Base-by-base conservation (phyloP, 2,329 filamentous ascomycete species). In the Penicillium sp. region DNA sequence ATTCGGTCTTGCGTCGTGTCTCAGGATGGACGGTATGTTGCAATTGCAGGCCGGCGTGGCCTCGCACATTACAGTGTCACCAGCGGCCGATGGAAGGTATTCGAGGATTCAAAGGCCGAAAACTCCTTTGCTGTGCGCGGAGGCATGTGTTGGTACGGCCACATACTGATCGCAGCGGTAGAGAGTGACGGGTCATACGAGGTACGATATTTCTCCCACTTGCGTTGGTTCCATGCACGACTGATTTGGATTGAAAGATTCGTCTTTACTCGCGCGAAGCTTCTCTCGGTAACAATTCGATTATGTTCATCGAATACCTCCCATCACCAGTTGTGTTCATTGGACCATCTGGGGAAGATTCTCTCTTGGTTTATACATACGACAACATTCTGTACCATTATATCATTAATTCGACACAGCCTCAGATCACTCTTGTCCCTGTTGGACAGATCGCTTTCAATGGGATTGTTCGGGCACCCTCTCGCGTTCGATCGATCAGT, bases 361-460 rank as follows among this genome's bases (percentile, higher is more conserved):
- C 94, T 0, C 81, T 99, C 29, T 83, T 99, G 33, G 93, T 97
- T 11, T 99, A 99, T 73, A 99, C 94, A 0, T 92, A 96, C 72
- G 93, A 97, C 71, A 99, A 99, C 72, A 83, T 95, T 11, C 82
- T 99, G 16, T 94, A 97, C 70, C 94, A 99, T 72, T 99, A 92
- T 72, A 87, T 99, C 59, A 93, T 99, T 62, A 84, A 81, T 60
- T 87, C 90, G 0, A 83, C 86, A 0, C 82, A 85, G 23, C 81
- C 84, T n/a, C 87, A 87, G 23, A 84, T 96, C 34, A 87, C 87
- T 43, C 82, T 97, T 31, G 84, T 96, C 7, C 92, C 96, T 70
- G 92, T 97, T n/a, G 94, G 95, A 10, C 94, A 97, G 72, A 99
- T 99, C 68, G 93, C 91, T 13, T 94, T 99, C 66, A 90, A 99